phyloP scores from a whole-genome alignment of 2,329 filamentous ascomycete genomes.

The Diaporthe sp. region DNA sequence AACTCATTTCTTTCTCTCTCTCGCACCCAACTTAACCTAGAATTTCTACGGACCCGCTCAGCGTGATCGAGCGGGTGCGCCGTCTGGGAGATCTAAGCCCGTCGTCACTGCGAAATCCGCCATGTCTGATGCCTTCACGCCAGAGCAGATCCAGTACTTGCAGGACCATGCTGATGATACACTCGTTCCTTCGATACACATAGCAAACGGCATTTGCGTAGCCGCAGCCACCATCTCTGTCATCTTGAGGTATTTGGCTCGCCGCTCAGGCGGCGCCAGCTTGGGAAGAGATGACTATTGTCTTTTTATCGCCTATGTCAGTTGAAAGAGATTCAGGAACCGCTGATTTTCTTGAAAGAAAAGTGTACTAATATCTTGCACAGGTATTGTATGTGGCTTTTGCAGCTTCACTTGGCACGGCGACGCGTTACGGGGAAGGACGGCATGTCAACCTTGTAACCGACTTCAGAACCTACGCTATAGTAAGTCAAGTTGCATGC shows the following conservation, averaged over 20 bases:
- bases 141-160: background rate
- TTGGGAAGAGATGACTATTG: slow-evolving; percentile 17
- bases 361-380: background rate
- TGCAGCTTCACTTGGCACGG: background rate
- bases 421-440: background rate
- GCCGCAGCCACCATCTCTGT: background rate
- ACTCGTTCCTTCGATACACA: background rate
- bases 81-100: background rate
- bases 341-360: background rate
- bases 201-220: background rate
- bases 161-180: background rate
- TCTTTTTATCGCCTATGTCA: background rate
- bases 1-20: background rate
- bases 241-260: background rate
- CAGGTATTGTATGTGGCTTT: background rate
- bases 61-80: background rate
- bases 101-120: background rate
- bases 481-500: background rate
- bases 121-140: background rate
- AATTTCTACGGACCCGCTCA: background rate
- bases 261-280: background rate
- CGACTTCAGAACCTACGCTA: background rate
- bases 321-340: background rate
- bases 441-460: background rate
- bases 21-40: background rate